A percentile compares a stretch with the other conserved stretches of the same genome.
phyloP scores from a whole-genome alignment of 495 filamentous ascomycete genomes.

The Neurospora sp. region DNA sequence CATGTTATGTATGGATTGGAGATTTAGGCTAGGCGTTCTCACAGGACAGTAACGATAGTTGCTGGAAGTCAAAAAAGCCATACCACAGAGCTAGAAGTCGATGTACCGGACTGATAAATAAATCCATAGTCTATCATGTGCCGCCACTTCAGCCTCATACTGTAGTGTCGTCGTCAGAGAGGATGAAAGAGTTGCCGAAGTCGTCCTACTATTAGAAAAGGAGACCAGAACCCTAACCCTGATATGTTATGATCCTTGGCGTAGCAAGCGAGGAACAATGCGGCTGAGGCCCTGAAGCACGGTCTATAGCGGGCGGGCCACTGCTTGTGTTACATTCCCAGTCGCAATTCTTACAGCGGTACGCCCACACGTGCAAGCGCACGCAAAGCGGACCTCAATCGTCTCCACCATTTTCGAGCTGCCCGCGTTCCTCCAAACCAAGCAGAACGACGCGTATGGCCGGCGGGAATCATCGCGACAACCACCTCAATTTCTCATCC shows the following conservation, averaged over 20 bases:
- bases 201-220: not conserved
- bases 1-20: not conserved
- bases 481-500: not conserved
- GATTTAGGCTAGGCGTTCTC: not conserved
- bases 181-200: not conserved
- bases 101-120: not conserved
- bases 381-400: not conserved
- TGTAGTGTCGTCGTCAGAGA: not conserved
- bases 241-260: not conserved
- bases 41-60: not conserved
- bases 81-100: not conserved
- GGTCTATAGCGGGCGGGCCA: not conserved
- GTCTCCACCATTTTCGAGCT: not conserved
- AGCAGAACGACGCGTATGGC: not conserved
- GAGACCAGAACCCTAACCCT: not conserved
- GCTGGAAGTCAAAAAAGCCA: not conserved
- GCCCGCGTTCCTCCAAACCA: not conserved
- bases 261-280: not conserved
- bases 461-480: not conserved
- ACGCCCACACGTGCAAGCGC: not conserved
- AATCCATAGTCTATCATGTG: not conserved
- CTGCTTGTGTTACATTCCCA: not conserved
- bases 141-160: not conserved
- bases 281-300: not conserved
- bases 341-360: not conserved